Conservation (phyloP, 305 asterid species). For the Salvia sclarea region DNA sequence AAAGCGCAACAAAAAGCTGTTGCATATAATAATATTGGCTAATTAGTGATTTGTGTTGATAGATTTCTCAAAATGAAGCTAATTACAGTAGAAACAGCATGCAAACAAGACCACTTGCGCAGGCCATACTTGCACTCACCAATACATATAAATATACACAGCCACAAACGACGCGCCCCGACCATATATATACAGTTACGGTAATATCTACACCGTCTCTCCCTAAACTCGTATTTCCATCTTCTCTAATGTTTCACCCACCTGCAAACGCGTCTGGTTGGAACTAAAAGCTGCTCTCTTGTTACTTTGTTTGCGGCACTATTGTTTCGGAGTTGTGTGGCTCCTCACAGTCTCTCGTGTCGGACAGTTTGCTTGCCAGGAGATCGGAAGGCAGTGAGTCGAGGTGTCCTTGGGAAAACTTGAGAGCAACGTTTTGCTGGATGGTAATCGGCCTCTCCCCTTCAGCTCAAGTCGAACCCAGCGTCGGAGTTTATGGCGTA, state of each 20-base stretch:
- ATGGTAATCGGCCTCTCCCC: constrained; percentile 3
- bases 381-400: constrained; percentile 18
- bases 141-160: constrained; percentile 33
- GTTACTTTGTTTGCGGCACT: too few relatives aligned
- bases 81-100: constrained; percentile 4
- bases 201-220: constrained; percentile 36
- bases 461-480: constrained; percentile 93
- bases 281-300: constrained; percentile 8
- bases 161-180: constrained; percentile 16
- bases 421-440: constrained; percentile 22
- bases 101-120: constrained; percentile 40
- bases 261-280: constrained; percentile 14
- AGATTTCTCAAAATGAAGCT: not conserved
- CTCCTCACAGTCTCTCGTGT: constrained; percentile 1
- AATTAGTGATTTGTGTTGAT: not conserved
- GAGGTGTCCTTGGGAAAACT: constrained; percentile 7
- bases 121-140: constrained; percentile 17
- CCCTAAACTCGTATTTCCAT: constrained; percentile 10
- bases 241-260: constrained; percentile 27
- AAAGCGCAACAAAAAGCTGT: too few relatives aligned
- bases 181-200: constrained; percentile 15
- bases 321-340: not conserved
- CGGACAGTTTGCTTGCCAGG: not conserved
- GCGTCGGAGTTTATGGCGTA: constrained; percentile 88
- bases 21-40: not conserved